phyloP scores from a whole-genome alignment of 768 basidiomycete genomes.

The Plicaturopsis crispa region DNA sequence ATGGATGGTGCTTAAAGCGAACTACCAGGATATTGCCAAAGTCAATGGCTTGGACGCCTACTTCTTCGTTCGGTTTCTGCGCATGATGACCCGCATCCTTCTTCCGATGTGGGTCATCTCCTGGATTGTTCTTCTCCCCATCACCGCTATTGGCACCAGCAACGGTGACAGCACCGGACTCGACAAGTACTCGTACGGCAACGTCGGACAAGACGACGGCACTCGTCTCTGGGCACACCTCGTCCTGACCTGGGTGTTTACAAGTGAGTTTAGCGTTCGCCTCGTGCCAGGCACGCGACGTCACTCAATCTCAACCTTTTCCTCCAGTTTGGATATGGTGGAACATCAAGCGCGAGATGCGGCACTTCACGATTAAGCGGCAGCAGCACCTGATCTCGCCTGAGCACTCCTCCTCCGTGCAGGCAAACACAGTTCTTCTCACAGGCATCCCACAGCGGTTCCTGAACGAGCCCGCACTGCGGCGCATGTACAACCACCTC shows the following conservation, averaged over 20 bases:
- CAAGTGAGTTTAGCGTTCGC: slow-evolving; percentile 43
- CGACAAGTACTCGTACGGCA: slow-evolving; percentile 75
- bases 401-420: slow-evolving; percentile 66
- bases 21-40: slow-evolving; percentile 53
- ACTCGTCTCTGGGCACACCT: slow-evolving; percentile 73
- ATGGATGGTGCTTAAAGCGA: slow-evolving; percentile 47
- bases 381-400: slow-evolving; percentile 78
- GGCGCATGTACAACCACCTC: slow-evolving; percentile 65
- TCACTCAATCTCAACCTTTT: no score
- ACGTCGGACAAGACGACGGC: slow-evolving; percentile 44
- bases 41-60: slow-evolving; percentile 88
- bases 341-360: slow-evolving; percentile 76
- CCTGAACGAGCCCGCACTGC: slow-evolving; percentile 62
- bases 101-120: slow-evolving; percentile 89
- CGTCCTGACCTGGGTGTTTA: slow-evolving; percentile 69
- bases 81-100: slow-evolving; percentile 77
- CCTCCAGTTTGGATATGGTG: slow-evolving; percentile 80
- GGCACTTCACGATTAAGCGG: slow-evolving; percentile 68
- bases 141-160: slow-evolving; percentile 49
- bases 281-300: no score
- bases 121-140: slow-evolving; percentile 80
- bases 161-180: slow-evolving; percentile 45
- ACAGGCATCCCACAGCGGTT: slow-evolving; percentile 82
- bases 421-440: slow-evolving; percentile 86
- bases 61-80: slow-evolving; percentile 85